Percentiles rank a stretch among this genome's conserved stretches.
These are phyloP conservation scores for Anthracocystis setariae DNA, from an alignment of 1,284 basidiomycete species.

Conservation along the genomic window DNA sequence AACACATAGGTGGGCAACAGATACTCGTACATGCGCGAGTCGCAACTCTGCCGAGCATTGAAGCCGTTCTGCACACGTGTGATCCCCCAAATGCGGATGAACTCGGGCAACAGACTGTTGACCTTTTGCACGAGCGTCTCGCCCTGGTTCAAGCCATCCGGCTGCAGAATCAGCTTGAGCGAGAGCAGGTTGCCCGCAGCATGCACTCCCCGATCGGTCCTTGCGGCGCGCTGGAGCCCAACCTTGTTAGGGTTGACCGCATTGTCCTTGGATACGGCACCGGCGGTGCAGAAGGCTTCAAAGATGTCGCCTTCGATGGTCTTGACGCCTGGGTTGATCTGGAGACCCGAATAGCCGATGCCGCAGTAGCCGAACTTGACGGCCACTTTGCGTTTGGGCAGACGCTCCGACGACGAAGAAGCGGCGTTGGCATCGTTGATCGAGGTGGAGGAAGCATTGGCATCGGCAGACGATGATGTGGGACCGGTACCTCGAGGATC, in stretches of 20 bases:
- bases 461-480: no score
- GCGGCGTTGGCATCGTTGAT: neutral
- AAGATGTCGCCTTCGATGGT: constrained; percentile 95
- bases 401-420: constrained; percentile 35
- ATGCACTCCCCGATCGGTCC: constrained; percentile 97
- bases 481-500: constrained; percentile 37
- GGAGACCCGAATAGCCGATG: constrained; percentile 86
- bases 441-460: neutral
- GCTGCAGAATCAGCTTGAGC: constrained; percentile 67
- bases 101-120: constrained; percentile 85
- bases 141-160: constrained; percentile 66
- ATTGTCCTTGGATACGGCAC: constrained; percentile 92
- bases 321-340: constrained; percentile 76
- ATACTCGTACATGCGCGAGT: constrained; percentile 96
- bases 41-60: constrained; percentile 78
- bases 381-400: constrained; percentile 73
- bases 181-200: constrained; percentile 87
- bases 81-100: constrained; percentile 92
- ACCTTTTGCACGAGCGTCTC: constrained; percentile 75
- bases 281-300: constrained; percentile 84
- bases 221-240: constrained; percentile 84
- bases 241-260: constrained; percentile 91
- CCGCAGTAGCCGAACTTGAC: constrained; percentile 73
- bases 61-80: constrained; percentile 91
- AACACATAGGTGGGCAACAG: constrained; percentile 94